phyloP scores from a whole-genome alignment of 1,284 basidiomycete species.

The Amylostereum areolatum region DNA sequence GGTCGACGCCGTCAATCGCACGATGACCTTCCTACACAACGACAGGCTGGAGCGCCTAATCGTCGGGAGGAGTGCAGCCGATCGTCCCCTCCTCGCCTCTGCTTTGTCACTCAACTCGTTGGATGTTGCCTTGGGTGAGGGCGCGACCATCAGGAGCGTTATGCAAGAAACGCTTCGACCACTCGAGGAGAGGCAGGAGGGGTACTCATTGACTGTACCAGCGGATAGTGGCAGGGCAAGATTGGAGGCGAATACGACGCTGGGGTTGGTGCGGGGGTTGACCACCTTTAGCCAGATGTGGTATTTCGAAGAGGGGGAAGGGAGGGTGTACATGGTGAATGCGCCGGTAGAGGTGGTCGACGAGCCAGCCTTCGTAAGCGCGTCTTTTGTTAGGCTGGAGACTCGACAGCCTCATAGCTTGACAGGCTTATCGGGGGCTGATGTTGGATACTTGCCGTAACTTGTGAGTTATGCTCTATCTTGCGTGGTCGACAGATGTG shows the following conservation, averaged over 20 bases:
- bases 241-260: slow-evolving; percentile 62
- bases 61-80: slow-evolving; percentile 41
- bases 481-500: not conserved
- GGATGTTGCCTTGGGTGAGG: slow-evolving; percentile 33
- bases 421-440: slow-evolving; percentile 72
- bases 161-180: slow-evolving; percentile 49
- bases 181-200: slow-evolving; percentile 41
- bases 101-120: slow-evolving; percentile 28
- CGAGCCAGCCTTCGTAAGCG: slow-evolving; percentile 54
- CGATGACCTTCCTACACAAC: slow-evolving; percentile 29
- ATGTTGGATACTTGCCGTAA: slow-evolving; percentile 77
- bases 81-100: slow-evolving; percentile 24
- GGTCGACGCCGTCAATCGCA: slow-evolving; percentile 34
- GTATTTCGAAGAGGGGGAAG: slow-evolving; percentile 48
- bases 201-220: slow-evolving; percentile 62
- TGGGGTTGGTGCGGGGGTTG: slow-evolving; percentile 78
- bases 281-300: slow-evolving; percentile 81
- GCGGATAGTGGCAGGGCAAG: slow-evolving; percentile 51
- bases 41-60: slow-evolving; percentile 43
- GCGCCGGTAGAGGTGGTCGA: slow-evolving; percentile 61
- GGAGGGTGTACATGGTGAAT: slow-evolving; percentile 49
- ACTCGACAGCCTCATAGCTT: not conserved
- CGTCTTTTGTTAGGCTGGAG: not conserved
- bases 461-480: slow-evolving; percentile 31
- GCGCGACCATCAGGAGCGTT: slow-evolving; percentile 28